These are phyloP conservation scores for Ramaria sp. DNA, from an alignment of 768 basidiomycete species.

Conservation along the genomic window DNA sequence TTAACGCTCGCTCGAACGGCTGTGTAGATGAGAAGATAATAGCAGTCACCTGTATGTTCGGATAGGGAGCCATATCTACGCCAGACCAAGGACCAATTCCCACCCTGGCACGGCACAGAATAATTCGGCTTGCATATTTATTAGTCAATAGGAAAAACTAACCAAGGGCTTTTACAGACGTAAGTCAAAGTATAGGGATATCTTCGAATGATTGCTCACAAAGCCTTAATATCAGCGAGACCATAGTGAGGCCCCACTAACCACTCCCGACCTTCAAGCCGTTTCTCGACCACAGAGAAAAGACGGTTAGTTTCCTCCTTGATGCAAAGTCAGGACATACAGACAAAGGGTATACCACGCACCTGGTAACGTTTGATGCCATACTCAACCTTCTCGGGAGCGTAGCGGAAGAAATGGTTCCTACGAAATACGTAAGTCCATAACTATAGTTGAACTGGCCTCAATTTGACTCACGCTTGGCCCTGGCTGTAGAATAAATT, in stretches of 20 bases:
- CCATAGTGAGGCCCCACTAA: conserved; percentile 66
- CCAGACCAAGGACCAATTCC: conserved; percentile 1
- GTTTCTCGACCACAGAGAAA: conserved; percentile 70
- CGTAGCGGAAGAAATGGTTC: conserved; percentile 62
- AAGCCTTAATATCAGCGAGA: conserved; percentile 62
- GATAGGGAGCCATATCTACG: background rate
- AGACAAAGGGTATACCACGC: conserved; percentile 10
- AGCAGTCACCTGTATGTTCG: background rate
- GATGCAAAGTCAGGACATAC: background rate
- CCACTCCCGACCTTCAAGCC: conserved; percentile 61
- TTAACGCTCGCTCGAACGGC: background rate
- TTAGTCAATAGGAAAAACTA: background rate
- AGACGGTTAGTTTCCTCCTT: conserved; percentile 71
- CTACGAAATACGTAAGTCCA: conserved; percentile 19
- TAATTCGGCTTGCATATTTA: background rate
- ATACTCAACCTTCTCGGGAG: conserved; percentile 53
- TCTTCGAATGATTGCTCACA: conserved; percentile 25
- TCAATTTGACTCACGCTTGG: background rate
- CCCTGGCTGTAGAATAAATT: background rate
- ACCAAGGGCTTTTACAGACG: conserved; percentile 4
- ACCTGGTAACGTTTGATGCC: conserved; percentile 45
- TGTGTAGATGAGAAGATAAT: background rate
- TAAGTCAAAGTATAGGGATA: background rate
- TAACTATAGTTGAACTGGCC: background rate
- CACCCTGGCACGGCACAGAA: background rate